These are phyloP conservation scores for Penicillium glabrum DNA, from an alignment of 2,329 filamentous ascomycete species.

Conservation along the genomic window DNA sequence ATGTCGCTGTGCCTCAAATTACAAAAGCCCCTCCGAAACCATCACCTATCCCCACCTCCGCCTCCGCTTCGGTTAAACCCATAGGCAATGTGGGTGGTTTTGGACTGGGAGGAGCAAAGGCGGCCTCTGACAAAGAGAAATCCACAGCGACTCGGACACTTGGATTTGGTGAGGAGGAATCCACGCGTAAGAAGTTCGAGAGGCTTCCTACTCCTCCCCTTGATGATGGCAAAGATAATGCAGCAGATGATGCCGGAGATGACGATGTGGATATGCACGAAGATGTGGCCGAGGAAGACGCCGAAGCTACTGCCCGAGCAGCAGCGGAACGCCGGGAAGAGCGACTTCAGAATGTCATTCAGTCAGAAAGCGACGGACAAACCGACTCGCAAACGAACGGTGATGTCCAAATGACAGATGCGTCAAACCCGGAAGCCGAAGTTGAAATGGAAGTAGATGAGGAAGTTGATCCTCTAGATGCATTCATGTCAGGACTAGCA, in stretches of 20 bases:
- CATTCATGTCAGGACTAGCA: conserved; percentile 81
- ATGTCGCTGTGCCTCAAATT: conserved; percentile 52
- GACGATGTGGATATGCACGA: conserved; percentile 74
- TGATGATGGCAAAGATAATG: conserved; percentile 60
- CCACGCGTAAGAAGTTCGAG: conserved; percentile 81
- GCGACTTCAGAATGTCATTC: conserved; percentile 45
- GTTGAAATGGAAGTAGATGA: conserved; percentile 40
- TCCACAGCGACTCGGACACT: conserved; percentile 70
- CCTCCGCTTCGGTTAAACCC: conserved; percentile 59
- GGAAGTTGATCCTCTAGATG: conserved; percentile 84
- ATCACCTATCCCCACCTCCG: conserved; percentile 35
- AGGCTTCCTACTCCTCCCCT: conserved; percentile 79
- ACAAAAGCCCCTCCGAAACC: conserved; percentile 45
- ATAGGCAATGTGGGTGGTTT: conserved; percentile 79
- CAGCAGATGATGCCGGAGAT: conserved; percentile 45
- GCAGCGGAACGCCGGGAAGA: conserved; percentile 83
- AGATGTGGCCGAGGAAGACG: conserved; percentile 81
- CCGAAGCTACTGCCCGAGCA: conserved; percentile 78
- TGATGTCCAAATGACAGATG: conserved; percentile 49
- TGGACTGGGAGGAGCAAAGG: conserved; percentile 70
- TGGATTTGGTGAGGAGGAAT: conserved; percentile 85
- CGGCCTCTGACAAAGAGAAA: conserved; percentile 65
- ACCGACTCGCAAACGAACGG: conserved; percentile 46
- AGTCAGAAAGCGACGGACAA: conserved; percentile 26
- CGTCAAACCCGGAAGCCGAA: conserved; percentile 32